Conservation (phyloP, 2,329 filamentous ascomycete species). For the Rhinocladiella mackenziei region DNA sequence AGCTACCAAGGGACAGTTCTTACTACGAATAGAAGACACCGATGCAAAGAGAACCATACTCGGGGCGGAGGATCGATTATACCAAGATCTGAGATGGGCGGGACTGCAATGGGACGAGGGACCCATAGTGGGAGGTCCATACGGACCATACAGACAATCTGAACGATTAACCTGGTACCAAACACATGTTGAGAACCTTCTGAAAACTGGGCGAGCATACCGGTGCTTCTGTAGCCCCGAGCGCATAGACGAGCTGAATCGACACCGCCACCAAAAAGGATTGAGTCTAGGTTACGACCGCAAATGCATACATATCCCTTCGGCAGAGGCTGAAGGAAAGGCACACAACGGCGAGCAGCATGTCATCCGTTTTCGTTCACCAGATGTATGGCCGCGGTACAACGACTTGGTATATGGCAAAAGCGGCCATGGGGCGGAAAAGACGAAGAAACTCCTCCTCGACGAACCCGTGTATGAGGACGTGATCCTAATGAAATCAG, state of each 20-base stretch:
- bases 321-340: constrained; percentile 65
- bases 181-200: constrained; percentile 63
- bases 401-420: constrained; percentile 76
- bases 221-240: constrained; percentile 84
- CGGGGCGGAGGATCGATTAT: constrained; percentile 73
- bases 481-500: constrained; percentile 84
- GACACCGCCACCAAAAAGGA: constrained; percentile 57
- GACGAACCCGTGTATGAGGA: constrained; percentile 62
- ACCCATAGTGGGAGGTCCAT: constrained; percentile 73
- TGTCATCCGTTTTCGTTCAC: constrained; percentile 70
- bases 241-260: constrained; percentile 64
- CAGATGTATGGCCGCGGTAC: constrained; percentile 60
- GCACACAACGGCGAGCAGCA: constrained; percentile 66
- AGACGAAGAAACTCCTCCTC: constrained; percentile 42
- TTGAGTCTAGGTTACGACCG: constrained; percentile 63
- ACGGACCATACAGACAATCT: constrained; percentile 86
- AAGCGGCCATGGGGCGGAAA: constrained; percentile 50
- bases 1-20: constrained; percentile 81
- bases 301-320: constrained; percentile 63
- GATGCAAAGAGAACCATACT: constrained; percentile 73
- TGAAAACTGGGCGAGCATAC: constrained; percentile 73
- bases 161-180: constrained; percentile 71
- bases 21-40: constrained; percentile 90
- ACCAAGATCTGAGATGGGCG: constrained; percentile 80
- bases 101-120: constrained; percentile 93